Evolutionary conservation across 345 rosid species (phyloP).

Genomic region (Cardamine occulta): DNA sequence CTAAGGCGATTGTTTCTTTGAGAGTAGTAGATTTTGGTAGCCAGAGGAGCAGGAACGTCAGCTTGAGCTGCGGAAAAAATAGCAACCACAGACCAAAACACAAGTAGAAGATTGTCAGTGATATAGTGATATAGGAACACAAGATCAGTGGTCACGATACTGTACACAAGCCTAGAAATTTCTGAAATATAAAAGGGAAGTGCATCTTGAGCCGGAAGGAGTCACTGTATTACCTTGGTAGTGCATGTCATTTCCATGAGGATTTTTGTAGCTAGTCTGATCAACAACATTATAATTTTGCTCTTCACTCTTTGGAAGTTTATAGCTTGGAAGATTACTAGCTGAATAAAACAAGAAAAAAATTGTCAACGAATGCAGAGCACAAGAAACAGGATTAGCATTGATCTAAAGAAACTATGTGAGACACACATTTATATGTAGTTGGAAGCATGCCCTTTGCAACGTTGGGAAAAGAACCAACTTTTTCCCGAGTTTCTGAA

Average conservation of each 20-base stretch:
- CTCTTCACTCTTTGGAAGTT: background rate
- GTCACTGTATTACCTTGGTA: background rate
- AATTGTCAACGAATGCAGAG: background rate
- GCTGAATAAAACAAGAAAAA: background rate
- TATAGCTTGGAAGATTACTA: background rate
- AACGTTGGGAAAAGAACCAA: background rate
- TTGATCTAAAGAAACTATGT: background rate
- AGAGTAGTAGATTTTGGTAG: background rate
- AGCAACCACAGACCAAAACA: background rate
- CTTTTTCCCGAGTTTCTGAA: background rate
- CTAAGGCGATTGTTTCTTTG: slow-evolving; percentile 5
- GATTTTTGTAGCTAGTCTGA: background rate
- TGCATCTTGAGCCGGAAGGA: background rate
- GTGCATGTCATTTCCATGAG: background rate
- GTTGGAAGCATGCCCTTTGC: background rate
- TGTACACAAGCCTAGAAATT: background rate
- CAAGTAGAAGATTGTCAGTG: background rate
- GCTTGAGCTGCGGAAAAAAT: background rate
- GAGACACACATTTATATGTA: background rate
- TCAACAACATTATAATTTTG: background rate
- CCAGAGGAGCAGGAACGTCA: background rate
- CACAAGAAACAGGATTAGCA: background rate
- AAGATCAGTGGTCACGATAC: background rate
- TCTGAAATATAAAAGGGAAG: background rate
- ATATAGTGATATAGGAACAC: background rate